Percentiles rank a stretch among this genome's conserved stretches.
phyloP scores from a whole-genome alignment of 2,329 filamentous ascomycete genomes.

The Fusarium sp. region DNA sequence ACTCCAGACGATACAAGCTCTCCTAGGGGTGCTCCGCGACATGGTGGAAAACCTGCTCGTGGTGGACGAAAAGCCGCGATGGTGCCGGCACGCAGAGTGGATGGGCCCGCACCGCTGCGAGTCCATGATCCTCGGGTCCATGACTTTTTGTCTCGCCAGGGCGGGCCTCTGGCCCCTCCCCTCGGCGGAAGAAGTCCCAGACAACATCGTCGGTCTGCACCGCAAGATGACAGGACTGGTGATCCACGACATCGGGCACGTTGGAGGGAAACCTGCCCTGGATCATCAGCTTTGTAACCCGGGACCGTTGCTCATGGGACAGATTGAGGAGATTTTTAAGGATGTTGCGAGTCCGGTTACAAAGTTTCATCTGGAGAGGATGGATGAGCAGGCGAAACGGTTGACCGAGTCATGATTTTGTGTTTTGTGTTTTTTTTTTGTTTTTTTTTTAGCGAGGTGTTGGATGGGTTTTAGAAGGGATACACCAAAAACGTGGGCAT shows the following conservation, averaged over 20 bases:
- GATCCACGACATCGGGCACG: conserved; percentile 45
- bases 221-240: conserved; percentile 40
- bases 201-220: conserved; percentile 41
- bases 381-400: conserved; percentile 15
- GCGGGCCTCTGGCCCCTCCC: conserved; percentile 50
- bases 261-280: not conserved
- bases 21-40: conserved; percentile 42
- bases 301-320: conserved; percentile 21
- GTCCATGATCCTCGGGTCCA: conserved; percentile 52
- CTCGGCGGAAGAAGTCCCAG: conserved; percentile 35
- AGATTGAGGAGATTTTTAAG: conserved; percentile 35
- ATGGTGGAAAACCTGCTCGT: conserved; percentile 43
- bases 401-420: not conserved
- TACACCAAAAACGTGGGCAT: not conserved
- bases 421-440: not conserved
- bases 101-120: conserved; percentile 52
- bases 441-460: not conserved
- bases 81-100: conserved; percentile 49
- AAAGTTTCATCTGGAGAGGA: conserved; percentile 9
- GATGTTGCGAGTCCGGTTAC: conserved; percentile 26
- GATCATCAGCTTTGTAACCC: conserved; percentile 41
- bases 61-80: conserved; percentile 48
- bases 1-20: conserved; percentile 13
- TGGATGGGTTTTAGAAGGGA: not conserved
- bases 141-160: conserved; percentile 49